Percentiles rank a stretch among this genome's conserved stretches.
phyloP scores from a whole-genome alignment of 805 yeast species.

The Wickerhamomyces tratensis region DNA sequence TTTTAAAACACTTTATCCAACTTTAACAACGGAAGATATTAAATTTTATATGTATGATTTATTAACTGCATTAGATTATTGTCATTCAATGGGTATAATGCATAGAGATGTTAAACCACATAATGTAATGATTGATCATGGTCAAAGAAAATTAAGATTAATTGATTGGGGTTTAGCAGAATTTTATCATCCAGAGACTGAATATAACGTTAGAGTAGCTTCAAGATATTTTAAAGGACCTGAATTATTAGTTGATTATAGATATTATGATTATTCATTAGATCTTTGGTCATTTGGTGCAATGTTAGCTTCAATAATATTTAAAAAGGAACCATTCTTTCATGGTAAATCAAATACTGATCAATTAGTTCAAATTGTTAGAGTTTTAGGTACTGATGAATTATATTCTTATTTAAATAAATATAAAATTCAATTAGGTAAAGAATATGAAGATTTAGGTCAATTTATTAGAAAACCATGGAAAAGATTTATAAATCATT shows the following conservation, averaged over 20 bases:
- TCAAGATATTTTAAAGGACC: conserved; percentile 91
- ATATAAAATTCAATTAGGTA: conserved; percentile 60
- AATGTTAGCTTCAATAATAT: conserved; percentile 81
- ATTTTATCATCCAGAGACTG: conserved; percentile 83
- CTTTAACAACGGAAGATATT: conserved; percentile 64
- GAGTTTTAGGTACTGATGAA: conserved; percentile 79
- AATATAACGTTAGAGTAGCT: conserved; percentile 87
- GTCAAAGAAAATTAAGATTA: conserved; percentile 47
- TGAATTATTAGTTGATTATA: conserved; percentile 72
- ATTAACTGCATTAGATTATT: conserved; percentile 73
- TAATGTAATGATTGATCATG: conserved; percentile 87
- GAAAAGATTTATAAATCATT: conserved; percentile 48
- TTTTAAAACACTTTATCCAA: conserved; percentile 79
- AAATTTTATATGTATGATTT: conserved; percentile 78
- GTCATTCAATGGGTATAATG: conserved; percentile 91
- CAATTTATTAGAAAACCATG: conserved; percentile 60
- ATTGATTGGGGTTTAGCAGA: conserved; percentile 97
- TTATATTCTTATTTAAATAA: conserved; percentile 55
- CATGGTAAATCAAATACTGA: conserved; percentile 89
- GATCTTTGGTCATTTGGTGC: conserved; percentile 92
- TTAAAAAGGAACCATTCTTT: conserved; percentile 86
- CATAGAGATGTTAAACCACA: conserved; percentile 94
- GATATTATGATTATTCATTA: conserved; percentile 78
- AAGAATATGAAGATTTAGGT: conserved; percentile 74
- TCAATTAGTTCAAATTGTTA: conserved; percentile 83